A percentile compares a stretch with the other conserved stretches of the same genome.
phyloP scores from a whole-genome alignment of 768 basidiomycete species.

The Cystoderma amianthinum region DNA sequence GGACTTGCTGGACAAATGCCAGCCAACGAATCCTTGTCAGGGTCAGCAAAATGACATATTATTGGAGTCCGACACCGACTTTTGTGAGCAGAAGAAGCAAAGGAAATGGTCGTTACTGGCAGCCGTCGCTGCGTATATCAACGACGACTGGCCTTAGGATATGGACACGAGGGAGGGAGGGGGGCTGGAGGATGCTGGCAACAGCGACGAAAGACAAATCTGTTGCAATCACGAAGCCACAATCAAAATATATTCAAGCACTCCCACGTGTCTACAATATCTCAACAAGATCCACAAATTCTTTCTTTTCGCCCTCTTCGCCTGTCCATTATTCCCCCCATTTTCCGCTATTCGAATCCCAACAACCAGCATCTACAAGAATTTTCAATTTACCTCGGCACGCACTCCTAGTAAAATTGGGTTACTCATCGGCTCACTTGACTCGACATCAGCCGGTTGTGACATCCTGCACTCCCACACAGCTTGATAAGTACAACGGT shows the following conservation, averaged over 20 bases:
- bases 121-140: background rate
- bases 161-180: slow-evolving; percentile 6
- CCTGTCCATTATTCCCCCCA: too few relatives aligned
- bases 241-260: slow-evolving; percentile 24
- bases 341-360: too few relatives aligned
- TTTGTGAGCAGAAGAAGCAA: background rate
- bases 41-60: background rate
- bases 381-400: too few relatives aligned
- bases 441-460: too few relatives aligned
- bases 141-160: slow-evolving; percentile 1
- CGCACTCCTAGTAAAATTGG: too few relatives aligned
- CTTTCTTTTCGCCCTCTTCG: too few relatives aligned
- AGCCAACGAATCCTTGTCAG: slow-evolving; percentile 2
- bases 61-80: too few relatives aligned
- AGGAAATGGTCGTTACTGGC: slow-evolving; percentile 1
- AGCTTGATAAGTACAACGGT: too few relatives aligned
- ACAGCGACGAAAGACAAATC: slow-evolving; percentile 24
- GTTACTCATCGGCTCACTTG: too few relatives aligned
- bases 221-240: slow-evolving; percentile 29
- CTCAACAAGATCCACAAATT: too few relatives aligned
- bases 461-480: too few relatives aligned
- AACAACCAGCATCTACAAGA: too few relatives aligned
- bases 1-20: slow-evolving; percentile 25
- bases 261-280: slow-evolving; percentile 16
- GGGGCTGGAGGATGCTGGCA: slow-evolving; percentile 19